Evolutionary conservation across 257 asterid species (phyloP), one percentile per base, ranked within the genome.

Genomic region (Cinchona pubescens): DNA sequence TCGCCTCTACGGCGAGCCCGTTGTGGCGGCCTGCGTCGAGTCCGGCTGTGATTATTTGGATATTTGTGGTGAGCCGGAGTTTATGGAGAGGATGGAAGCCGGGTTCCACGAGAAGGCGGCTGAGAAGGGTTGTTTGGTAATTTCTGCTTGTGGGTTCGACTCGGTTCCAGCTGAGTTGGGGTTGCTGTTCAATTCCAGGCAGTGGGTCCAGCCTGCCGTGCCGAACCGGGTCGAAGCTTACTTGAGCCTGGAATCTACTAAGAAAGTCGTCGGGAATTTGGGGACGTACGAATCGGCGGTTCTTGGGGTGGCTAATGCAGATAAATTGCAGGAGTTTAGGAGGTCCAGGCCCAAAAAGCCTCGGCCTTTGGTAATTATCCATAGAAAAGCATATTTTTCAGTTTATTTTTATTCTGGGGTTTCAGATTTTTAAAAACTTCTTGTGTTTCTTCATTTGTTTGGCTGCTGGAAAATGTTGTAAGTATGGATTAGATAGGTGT

Each of bases 91-190:
- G 74, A 86, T 89, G 88, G 98, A 92, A 80, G 83, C 81, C 0
- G 13, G 10, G 48, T 90, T 83, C 83, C 92, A 89, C 53, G 91
- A 83, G 55, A 83, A 84, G 76, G 98, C 93, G 29, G 85, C 27
- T 79, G 91, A 87, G 83, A 89, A 69, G 72, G 94, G 96, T 5
- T 79, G 87, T 5, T 80, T 94, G 86, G 85, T 94, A 0, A 68
- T 94, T 65, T 92, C 96, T 19, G 98, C 92, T 38, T 94, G 97
- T 56, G 98, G 98, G 77, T 92, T 88, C 46, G 97, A 94, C 13
- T 94, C 96, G 0, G 75, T 94, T 51, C 98, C 97, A 78, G 97
- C 97, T 79, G 98, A 92, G 78, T 58, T 94, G 5, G 98, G 98
- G 29, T 30, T 92, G 76, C 29, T 94, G 85, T 90, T 83, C 75